Evolutionary conservation across 768 basidiomycete genomes (phyloP).

Genomic region (Russula compacta): DNA sequence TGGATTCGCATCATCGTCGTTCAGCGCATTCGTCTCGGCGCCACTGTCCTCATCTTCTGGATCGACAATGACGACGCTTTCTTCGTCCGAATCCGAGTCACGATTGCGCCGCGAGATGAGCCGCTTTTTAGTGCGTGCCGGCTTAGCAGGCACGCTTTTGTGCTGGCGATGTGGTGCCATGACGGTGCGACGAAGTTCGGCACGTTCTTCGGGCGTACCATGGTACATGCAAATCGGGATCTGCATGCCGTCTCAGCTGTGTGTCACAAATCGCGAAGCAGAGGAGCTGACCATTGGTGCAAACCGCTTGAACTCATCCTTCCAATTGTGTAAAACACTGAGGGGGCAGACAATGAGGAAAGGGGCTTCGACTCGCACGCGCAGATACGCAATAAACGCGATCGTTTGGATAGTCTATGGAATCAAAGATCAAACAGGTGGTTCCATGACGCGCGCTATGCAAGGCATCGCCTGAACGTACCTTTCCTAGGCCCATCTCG

Average conservation of each 20-base stretch:
- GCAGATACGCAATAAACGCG: slow-evolving; percentile 84
- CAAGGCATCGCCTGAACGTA: slow-evolving; percentile 22
- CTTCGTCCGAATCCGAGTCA: slow-evolving; percentile 4
- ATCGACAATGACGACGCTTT: not conserved
- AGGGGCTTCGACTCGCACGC: slow-evolving; percentile 61
- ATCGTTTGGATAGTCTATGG: slow-evolving; percentile 88
- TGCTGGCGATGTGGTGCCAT: not conserved
- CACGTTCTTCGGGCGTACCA: slow-evolving; percentile 73
- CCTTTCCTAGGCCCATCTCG: slow-evolving; percentile 92
- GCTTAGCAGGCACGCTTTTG: not conserved
- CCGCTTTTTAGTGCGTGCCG: not conserved
- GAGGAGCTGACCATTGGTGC: slow-evolving; percentile 54
- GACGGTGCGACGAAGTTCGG: slow-evolving; percentile 46
- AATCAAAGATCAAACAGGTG: not conserved
- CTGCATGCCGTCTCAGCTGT: slow-evolving; percentile 28
- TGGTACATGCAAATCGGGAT: slow-evolving; percentile 90
- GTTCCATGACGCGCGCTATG: not conserved
- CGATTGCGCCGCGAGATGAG: not conserved
- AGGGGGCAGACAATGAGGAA: slow-evolving; percentile 90
- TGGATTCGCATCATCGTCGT: slow-evolving; percentile 21
- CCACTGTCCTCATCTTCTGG: not conserved
- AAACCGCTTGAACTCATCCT: slow-evolving; percentile 75
- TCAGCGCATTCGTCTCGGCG: not conserved
- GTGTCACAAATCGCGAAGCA: not conserved
- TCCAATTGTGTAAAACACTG: slow-evolving; percentile 90